Conservation (phyloP, 2,329 filamentous ascomycete genomes). For the Colletotrichum plurivorum region DNA sequence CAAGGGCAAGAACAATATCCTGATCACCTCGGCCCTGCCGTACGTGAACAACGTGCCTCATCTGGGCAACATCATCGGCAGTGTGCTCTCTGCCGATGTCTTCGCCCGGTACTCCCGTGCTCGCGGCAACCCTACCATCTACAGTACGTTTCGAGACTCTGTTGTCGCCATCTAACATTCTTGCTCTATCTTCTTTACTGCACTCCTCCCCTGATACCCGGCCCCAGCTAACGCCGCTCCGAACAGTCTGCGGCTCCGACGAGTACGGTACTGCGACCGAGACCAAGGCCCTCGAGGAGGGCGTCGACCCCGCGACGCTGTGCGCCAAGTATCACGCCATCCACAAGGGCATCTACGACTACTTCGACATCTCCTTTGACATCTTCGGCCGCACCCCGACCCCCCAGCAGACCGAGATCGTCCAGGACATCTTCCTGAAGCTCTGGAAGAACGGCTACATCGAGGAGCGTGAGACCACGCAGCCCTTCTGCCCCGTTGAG, state of each 20-base stretch:
- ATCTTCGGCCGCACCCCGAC: slow-evolving; percentile 96
- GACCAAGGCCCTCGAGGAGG: slow-evolving; percentile 93
- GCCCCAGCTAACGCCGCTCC: not conserved
- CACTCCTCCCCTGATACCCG: not conserved
- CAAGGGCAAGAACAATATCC: slow-evolving; percentile 85
- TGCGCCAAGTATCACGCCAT: slow-evolving; percentile 94
- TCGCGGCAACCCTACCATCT: slow-evolving; percentile 84
- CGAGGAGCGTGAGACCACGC: slow-evolving; percentile 87
- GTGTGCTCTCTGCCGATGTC: slow-evolving; percentile 90
- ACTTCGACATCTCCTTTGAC: slow-evolving; percentile 96
- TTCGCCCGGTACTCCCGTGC: slow-evolving; percentile 87
- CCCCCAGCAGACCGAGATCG: slow-evolving; percentile 89
- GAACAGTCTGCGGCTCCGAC: slow-evolving; percentile 67
- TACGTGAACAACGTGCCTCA: slow-evolving; percentile 84
- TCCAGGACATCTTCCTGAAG: slow-evolving; percentile 89
- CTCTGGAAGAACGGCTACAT: slow-evolving; percentile 92
- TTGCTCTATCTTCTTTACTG: too few species aligned
- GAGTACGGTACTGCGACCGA: slow-evolving; percentile 97
- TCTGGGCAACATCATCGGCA: slow-evolving; percentile 90
- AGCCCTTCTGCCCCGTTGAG: slow-evolving; percentile 85
- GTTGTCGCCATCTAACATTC: too few species aligned
- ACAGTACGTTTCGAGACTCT: slow-evolving; percentile 52
- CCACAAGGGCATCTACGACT: slow-evolving; percentile 92
- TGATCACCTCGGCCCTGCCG: slow-evolving; percentile 92
- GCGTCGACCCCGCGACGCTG: slow-evolving; percentile 83